Percentiles rank a stretch among this genome's conserved stretches.
Conservation (phyloP, 2,329 filamentous ascomycete genomes). For the Fusarium scirpi region DNA sequence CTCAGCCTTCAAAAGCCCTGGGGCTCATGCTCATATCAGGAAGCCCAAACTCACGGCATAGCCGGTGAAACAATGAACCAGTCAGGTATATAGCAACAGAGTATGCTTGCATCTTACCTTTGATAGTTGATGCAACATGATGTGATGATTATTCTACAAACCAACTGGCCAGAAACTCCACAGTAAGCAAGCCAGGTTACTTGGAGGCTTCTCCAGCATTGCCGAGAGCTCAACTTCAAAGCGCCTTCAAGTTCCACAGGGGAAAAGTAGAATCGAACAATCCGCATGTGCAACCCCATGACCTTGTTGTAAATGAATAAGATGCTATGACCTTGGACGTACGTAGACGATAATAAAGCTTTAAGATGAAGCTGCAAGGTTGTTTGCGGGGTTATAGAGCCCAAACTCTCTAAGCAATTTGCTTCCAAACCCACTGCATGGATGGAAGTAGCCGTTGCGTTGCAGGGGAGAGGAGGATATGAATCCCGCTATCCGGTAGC, state of each 20-base stretch:
- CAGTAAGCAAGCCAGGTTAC: slow-evolving; percentile 10
- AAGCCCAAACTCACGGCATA: slow-evolving; percentile 21
- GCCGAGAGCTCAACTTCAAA: slow-evolving; percentile 15
- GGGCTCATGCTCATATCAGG: slow-evolving; percentile 9
- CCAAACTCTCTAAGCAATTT: slow-evolving; percentile 34
- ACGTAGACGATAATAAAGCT: slow-evolving; percentile 3
- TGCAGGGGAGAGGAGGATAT: slow-evolving; percentile 25
- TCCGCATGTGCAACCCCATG: slow-evolving; percentile 24
- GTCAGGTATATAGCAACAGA: neutral
- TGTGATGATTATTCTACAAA: slow-evolving; percentile 18
- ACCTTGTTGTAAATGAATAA: slow-evolving; percentile 12
- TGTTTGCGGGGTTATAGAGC: slow-evolving; percentile 33
- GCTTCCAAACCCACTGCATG: slow-evolving; percentile 28
- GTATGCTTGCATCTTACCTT: slow-evolving; percentile 13
- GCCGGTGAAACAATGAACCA: slow-evolving; percentile 4
- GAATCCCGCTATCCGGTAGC: slow-evolving; percentile 25
- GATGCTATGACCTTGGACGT: slow-evolving; percentile 22
- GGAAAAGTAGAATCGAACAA: neutral
- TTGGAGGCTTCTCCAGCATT: neutral
- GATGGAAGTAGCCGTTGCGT: slow-evolving; percentile 5
- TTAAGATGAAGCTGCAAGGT: slow-evolving; percentile 34
- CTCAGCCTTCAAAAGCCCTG: slow-evolving; percentile 7
- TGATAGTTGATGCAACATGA: slow-evolving; percentile 29
- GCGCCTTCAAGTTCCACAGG: slow-evolving; percentile 11
- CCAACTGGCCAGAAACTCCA: slow-evolving; percentile 29